Evolutionary conservation across 192 early-diverging fungal species (phyloP), one percentile per base, ranked within the genome.

Genomic region (Backusella psychrophila): DNA sequence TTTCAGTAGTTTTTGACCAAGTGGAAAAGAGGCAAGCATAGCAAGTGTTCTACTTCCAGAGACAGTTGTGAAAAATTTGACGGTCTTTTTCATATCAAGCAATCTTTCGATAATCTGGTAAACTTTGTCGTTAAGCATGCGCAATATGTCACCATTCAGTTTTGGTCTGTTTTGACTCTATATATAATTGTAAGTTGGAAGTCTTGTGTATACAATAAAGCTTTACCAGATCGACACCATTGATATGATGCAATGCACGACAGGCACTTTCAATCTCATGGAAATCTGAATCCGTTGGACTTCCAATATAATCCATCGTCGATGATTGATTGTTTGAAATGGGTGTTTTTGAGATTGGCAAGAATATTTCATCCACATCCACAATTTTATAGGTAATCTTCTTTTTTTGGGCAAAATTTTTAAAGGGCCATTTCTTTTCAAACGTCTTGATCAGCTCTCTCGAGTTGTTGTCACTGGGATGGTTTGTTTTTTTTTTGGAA

Each of bases 1-100:
- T n/a, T 44, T 49, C 12, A 71, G 6, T 12, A 63, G 9, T 1
- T n/a, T n/a, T 34, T 29, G 35, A 15, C 70, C 70, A 44, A 29
- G 6, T 44, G 21, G 8, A 7, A 71, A 71, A 3, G 70, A 71
- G 12, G 70, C 70, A 11, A 71, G 42, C 39, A 71, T 71, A 1
- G 70, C 70, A 1, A 71, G 21, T 15, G 70, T 71, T 44, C 44
- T 46, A 19, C 70, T 71, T 41, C 70, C 70, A 9, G 70, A 36
- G 4, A 71, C 21, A 31, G 70, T 71, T 2, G 42, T 44, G 42
- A 71, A 71, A 63, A 63, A 63, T 4, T 4, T 26, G 23, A 63
- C 21, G 0, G 56, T 29, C 26, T 14, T 63, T 4, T 63, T 63
- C 56, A 63, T 14, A 63, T 63, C 56, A 63, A 63, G 56, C 14